These are phyloP conservation scores for Fusarium longipes DNA, from an alignment of 2,329 filamentous ascomycete species.

Conservation along the genomic window DNA sequence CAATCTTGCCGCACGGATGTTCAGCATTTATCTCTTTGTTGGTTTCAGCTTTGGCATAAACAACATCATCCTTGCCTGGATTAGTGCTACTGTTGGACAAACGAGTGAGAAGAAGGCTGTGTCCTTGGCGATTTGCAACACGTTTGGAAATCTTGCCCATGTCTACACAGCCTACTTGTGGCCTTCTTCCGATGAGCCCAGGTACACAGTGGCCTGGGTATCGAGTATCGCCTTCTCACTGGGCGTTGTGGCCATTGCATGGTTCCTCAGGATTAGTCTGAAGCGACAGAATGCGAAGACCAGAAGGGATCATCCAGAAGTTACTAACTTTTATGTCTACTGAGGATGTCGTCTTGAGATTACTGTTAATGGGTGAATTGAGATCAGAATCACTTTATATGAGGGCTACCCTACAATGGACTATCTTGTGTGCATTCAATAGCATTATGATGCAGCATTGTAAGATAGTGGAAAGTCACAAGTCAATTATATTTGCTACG, in stretches of 20 bases:
- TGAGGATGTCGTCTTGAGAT: background rate
- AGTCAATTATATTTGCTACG: too few species aligned
- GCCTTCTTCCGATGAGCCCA: conserved; percentile 11
- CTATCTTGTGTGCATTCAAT: too few species aligned
- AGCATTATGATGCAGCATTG: too few species aligned
- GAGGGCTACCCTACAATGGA: too few species aligned
- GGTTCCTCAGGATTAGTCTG: background rate
- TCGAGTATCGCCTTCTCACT: conserved; percentile 24
- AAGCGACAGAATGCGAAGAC: conserved; percentile 23
- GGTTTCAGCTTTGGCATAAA: conserved; percentile 55
- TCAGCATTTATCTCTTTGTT: conserved; percentile 54
- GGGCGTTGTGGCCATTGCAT: conserved; percentile 22
- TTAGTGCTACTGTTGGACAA: conserved; percentile 53
- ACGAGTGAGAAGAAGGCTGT: conserved; percentile 58
- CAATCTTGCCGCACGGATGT: conserved; percentile 32
- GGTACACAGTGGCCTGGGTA: conserved; percentile 20
- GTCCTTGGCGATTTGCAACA: conserved; percentile 33
- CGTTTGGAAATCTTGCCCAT: conserved; percentile 29
- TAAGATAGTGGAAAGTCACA: too few species aligned
- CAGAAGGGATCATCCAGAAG: conserved; percentile 14
- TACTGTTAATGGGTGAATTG: too few species aligned
- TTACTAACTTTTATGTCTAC: conserved; percentile 12
- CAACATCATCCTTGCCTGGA: conserved; percentile 58
- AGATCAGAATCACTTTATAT: too few species aligned
- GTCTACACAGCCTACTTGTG: conserved; percentile 34